Percentiles rank a stretch among this genome's conserved stretches.
These are phyloP conservation scores for Prunus yedoensis DNA, from an alignment of 331 rosid species.

Conservation along the genomic window DNA sequence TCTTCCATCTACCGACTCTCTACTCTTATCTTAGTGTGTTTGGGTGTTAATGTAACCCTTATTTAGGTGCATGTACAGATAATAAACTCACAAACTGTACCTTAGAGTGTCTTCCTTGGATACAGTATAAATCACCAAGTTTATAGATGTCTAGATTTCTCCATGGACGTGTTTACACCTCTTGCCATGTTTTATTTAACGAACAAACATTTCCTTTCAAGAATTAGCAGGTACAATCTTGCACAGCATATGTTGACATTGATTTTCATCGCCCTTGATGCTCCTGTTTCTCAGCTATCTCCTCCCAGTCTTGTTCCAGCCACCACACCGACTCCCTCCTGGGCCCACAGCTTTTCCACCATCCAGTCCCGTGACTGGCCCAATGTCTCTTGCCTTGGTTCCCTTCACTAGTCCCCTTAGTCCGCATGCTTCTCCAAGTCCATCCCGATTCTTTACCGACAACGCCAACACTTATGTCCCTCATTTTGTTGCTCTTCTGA, in stretches of 20 bases:
- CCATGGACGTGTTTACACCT: background rate
- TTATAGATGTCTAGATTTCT: background rate
- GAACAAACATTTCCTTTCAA: background rate
- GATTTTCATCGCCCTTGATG: background rate
- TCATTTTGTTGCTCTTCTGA: background rate
- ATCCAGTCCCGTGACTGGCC: too few relatives aligned
- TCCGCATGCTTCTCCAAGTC: too few relatives aligned
- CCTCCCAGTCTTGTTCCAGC: rapidly evolving
- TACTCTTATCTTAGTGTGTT: background rate
- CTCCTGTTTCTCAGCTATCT: background rate
- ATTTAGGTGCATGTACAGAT: background rate
- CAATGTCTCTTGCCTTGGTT: too few relatives aligned
- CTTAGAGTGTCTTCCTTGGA: background rate
- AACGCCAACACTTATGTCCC: too few relatives aligned
- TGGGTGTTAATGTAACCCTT: background rate
- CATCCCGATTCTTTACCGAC: too few relatives aligned
- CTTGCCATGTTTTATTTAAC: background rate
- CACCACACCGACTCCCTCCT: too few relatives aligned
- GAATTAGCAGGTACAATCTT: background rate
- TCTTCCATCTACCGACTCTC: background rate
- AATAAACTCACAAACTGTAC: background rate
- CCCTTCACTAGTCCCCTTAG: too few relatives aligned
- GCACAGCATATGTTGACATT: background rate
- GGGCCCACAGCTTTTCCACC: too few relatives aligned
- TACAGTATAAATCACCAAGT: background rate